Conservation (phyloP, 768 basidiomycete species). For the Crepidotus variabilis region DNA sequence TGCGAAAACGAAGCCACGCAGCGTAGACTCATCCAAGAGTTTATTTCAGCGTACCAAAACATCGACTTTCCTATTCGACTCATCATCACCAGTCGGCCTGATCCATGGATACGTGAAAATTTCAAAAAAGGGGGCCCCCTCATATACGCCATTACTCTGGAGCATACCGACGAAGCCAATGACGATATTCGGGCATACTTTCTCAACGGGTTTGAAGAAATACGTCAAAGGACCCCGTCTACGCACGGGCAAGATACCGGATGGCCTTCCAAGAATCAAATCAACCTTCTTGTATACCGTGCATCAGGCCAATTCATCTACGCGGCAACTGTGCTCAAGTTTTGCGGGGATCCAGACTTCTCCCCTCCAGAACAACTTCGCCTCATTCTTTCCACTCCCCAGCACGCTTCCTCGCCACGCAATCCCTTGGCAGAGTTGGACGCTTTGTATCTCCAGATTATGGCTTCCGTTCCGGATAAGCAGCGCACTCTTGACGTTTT, state of each 20-base stretch:
- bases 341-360: neutral
- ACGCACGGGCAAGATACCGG: no score
- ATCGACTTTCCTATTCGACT: neutral
- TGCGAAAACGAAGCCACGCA: neutral
- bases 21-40: neutral
- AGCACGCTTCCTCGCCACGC: neutral
- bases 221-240: neutral
- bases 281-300: neutral
- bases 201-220: neutral
- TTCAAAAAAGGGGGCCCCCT: neutral
- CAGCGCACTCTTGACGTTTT: neutral
- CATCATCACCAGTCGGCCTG: constrained; percentile 8
- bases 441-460: neutral
- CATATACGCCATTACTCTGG: neutral
- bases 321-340: constrained; percentile 1
- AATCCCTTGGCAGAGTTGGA: neutral
- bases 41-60: neutral
- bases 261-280: neutral
- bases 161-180: neutral
- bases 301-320: constrained; percentile 3
- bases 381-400: neutral
- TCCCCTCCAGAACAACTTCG: neutral
- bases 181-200: neutral
- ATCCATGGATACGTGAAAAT: neutral
- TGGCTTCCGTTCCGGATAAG: neutral